A percentile compares a stretch with the other conserved stretches of the same genome.
Evolutionary conservation across 2,329 filamentous ascomycete species (phyloP).

Genomic region (Gnomoniopsis sp.): DNA sequence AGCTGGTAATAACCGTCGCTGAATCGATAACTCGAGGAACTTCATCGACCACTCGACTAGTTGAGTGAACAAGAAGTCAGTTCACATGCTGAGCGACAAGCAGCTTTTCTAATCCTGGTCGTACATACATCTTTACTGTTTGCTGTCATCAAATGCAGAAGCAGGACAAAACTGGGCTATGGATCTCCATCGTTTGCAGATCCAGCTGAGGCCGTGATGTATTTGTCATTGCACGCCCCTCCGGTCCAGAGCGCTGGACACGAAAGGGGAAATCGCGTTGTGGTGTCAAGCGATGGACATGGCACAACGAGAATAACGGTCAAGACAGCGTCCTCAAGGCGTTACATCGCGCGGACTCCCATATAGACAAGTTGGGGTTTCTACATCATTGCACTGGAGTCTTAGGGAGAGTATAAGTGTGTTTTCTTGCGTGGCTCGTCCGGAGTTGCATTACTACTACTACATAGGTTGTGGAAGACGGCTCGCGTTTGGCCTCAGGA

Average conservation of each 20-base stretch:
- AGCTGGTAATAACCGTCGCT: slow-evolving; percentile 23
- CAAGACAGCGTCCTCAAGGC: not conserved
- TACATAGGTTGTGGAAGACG: not conserved
- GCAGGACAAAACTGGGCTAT: no score
- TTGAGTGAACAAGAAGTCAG: not conserved
- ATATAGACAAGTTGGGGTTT: slow-evolving; percentile 11
- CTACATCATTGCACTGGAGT: slow-evolving; percentile 12
- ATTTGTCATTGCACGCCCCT: not conserved
- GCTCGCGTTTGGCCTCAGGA: not conserved
- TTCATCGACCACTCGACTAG: not conserved
- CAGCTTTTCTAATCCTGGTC: not conserved
- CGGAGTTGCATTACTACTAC: not conserved
- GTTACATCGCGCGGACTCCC: not conserved
- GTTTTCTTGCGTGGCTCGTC: not conserved
- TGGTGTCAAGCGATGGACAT: not conserved
- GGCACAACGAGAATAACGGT: not conserved
- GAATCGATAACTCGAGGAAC: slow-evolving; percentile 2
- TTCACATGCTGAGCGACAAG: not conserved
- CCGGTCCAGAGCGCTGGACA: not conserved
- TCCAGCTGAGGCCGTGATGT: not conserved
- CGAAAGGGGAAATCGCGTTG: not conserved
- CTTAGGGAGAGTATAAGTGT: not conserved
- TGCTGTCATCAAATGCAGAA: no score
- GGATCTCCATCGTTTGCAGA: not conserved
- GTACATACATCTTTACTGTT: no score